These are phyloP conservation scores for Avena eriantha DNA, from an alignment of 176 grass and related monocot species.

Conservation along the genomic window DNA sequence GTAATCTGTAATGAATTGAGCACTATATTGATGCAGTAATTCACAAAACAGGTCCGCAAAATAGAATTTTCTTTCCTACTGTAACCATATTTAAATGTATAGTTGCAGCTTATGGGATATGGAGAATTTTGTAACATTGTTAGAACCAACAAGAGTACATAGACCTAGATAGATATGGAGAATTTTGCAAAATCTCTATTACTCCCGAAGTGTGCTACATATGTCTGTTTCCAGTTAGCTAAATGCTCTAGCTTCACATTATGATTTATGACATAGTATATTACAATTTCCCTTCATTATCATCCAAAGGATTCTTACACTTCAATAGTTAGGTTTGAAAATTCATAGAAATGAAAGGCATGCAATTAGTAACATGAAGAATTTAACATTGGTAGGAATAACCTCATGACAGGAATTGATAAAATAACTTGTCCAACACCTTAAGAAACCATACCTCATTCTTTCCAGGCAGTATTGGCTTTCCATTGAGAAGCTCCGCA, in stretches of 20 bases:
- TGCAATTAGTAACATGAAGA: slow-evolving; percentile 1
- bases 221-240: not conserved
- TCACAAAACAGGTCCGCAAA: not conserved
- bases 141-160: not conserved
- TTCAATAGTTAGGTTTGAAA: slow-evolving; percentile 10
- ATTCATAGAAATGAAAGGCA: not conserved
- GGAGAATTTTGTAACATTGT: not conserved
- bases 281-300: not conserved
- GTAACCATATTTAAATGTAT: slow-evolving; percentile 15
- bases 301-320: not conserved
- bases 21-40: not conserved
- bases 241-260: slow-evolving; percentile 16
- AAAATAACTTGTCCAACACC: slow-evolving; percentile 2
- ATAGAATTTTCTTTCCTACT: not conserved
- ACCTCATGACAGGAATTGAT: slow-evolving; percentile 2
- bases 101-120: not conserved
- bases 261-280: slow-evolving; percentile 23
- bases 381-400: not conserved
- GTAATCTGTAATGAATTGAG: not conserved
- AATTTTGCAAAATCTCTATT: not conserved
- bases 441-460: slow-evolving; percentile 69
- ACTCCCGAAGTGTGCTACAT: not conserved
- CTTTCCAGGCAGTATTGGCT: slow-evolving; percentile 89
- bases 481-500: slow-evolving; percentile 89
- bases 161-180: not conserved